These are phyloP conservation scores for Phaffomyces antillensis DNA, from an alignment of 805 yeast species.

Conservation along the genomic window DNA sequence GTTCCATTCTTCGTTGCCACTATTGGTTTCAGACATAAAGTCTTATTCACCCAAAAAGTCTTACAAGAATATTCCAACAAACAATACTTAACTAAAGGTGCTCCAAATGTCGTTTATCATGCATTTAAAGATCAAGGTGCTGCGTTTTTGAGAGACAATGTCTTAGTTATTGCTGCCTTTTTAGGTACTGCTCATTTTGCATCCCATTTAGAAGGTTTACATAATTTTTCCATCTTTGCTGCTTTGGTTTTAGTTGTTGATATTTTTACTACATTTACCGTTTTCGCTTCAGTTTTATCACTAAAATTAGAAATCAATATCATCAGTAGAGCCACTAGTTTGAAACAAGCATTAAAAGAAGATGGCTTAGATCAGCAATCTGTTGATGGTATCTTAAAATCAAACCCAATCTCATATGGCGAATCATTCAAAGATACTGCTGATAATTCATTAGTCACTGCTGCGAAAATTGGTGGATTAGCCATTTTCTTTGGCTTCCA, in stretches of 20 bases:
- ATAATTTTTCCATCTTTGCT: constrained; percentile 73
- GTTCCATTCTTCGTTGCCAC: constrained; percentile 89
- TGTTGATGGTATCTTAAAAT: constrained; percentile 58
- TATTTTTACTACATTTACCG: constrained; percentile 65
- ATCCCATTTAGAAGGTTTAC: constrained; percentile 62
- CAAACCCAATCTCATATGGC: constrained; percentile 19
- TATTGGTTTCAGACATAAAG: constrained; percentile 85
- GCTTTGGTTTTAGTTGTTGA: constrained; percentile 68
- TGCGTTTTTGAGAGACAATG: constrained; percentile 57
- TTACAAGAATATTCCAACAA: constrained; percentile 25
- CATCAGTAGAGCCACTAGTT: constrained; percentile 73
- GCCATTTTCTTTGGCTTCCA: constrained; percentile 56
- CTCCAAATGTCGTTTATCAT: constrained; percentile 28
- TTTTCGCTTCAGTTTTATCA: constrained; percentile 76
- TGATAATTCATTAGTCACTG: constrained; percentile 38
- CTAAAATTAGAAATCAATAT: constrained; percentile 83
- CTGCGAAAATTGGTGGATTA: constrained; percentile 55
- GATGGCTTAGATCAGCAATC: constrained; percentile 77
- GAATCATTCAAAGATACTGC: constrained; percentile 23
- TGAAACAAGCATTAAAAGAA: constrained; percentile 80
- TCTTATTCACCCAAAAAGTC: constrained; percentile 59
- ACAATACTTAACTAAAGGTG: constrained; percentile 26
- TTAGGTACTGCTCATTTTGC: constrained; percentile 58
- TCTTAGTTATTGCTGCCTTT: constrained; percentile 65
- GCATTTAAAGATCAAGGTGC: constrained; percentile 32